Percentiles rank a stretch among this genome's conserved stretches.
Evolutionary conservation across 495 filamentous ascomycete genomes (phyloP).

Genomic region (Aeminium ludgeri): DNA sequence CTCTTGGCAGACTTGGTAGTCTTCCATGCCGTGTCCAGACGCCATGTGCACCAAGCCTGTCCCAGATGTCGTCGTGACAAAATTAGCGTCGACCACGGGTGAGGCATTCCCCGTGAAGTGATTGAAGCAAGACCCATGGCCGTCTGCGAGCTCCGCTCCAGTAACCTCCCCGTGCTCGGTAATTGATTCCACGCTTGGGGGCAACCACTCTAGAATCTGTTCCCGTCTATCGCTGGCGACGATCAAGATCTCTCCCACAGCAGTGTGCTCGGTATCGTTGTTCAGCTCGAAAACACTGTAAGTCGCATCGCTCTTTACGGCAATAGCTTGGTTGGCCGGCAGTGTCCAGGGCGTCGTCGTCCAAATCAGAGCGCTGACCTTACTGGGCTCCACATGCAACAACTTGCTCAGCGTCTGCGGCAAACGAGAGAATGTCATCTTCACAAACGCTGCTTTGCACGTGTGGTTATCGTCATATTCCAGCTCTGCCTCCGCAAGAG

Average conservation of each 20-base stretch:
- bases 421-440: constrained; percentile 50
- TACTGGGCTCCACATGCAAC: constrained; percentile 14
- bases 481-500: constrained; percentile 86
- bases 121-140: constrained; percentile 45
- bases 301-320: constrained; percentile 50
- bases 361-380: constrained; percentile 70
- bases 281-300: constrained; percentile 54
- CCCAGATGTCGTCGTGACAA: constrained; percentile 73
- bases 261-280: too few species aligned
- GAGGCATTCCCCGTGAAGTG: constrained; percentile 38
- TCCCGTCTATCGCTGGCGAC: constrained; percentile 51
- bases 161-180: constrained; percentile 40
- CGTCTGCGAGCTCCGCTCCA: constrained; percentile 45
- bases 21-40: constrained; percentile 90
- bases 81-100: constrained; percentile 61
- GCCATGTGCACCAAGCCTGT: constrained; percentile 87
- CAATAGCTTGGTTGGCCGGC: constrained; percentile 81
- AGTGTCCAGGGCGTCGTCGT: constrained; percentile 97
- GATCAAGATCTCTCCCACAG: too few species aligned
- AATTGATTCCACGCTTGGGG: constrained; percentile 6
- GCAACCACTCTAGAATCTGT: constrained; percentile 25
- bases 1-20: constrained; percentile 65
- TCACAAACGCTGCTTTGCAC: constrained; percentile 65
- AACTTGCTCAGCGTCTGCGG: constrained; percentile 26
- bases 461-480: constrained; percentile 80